Evolutionary conservation across 176 grass and related monocot genomes (phyloP).

Genomic region (Carex kokanica): DNA sequence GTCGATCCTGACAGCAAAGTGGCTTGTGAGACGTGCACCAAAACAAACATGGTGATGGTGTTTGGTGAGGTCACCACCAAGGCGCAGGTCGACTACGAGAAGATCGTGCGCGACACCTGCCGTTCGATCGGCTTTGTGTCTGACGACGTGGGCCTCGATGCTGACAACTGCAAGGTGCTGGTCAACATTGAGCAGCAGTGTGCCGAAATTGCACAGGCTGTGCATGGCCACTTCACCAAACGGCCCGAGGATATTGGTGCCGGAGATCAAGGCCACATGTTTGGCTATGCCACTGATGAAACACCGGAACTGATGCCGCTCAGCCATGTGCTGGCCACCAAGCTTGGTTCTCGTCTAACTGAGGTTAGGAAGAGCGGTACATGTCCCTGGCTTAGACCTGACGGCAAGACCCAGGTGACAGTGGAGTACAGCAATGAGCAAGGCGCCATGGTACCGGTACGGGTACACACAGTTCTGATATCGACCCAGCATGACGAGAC

Average conservation of each 20-base stretch:
- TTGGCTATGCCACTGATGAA: slow-evolving; percentile 22
- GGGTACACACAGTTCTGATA: slow-evolving; percentile 12
- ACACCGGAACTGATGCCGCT: neutral
- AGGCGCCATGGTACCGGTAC: slow-evolving; percentile 20
- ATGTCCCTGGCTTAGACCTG: neutral
- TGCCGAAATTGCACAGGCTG: slow-evolving; percentile 28
- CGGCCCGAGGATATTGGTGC: slow-evolving; percentile 15
- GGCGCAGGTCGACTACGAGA: slow-evolving; percentile 13
- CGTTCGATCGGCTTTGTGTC: slow-evolving; percentile 18
- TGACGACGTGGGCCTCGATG: slow-evolving; percentile 22
- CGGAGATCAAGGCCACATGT: slow-evolving; percentile 10
- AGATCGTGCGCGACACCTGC: slow-evolving; percentile 16
- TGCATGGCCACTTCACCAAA: slow-evolving; percentile 29
- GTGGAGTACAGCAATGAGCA: slow-evolving; percentile 16
- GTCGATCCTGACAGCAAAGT: slow-evolving; percentile 24
- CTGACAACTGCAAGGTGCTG: slow-evolving; percentile 21
- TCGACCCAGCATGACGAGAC: slow-evolving; percentile 22
- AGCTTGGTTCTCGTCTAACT: neutral
- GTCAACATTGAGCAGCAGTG: slow-evolving; percentile 19
- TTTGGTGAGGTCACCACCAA: slow-evolving; percentile 70
- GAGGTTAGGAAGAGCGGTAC: slow-evolving; percentile 6
- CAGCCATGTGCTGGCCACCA: slow-evolving; percentile 12
- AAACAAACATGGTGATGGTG: slow-evolving; percentile 94
- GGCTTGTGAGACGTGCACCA: slow-evolving; percentile 23
- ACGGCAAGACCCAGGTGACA: slow-evolving; percentile 13